Evolutionary conservation across 345 rosid species (phyloP).

Genomic region (Hibiscus tridactylites): DNA sequence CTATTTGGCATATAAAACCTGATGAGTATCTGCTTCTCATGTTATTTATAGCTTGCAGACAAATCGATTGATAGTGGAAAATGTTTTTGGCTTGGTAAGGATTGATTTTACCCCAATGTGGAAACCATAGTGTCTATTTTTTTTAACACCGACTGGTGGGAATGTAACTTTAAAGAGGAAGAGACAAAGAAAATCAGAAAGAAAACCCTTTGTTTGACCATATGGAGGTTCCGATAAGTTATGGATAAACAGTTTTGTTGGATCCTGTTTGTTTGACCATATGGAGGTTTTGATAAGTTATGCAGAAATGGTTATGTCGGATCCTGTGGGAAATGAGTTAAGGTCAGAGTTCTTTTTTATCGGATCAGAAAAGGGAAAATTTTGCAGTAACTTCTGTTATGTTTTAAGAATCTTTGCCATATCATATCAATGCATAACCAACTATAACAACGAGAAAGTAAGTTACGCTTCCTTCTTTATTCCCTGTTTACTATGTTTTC

Average conservation of each 20-base stretch:
- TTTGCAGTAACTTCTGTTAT: constrained; percentile 22
- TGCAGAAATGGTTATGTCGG: constrained; percentile 10
- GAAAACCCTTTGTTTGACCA: not conserved
- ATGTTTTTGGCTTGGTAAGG: constrained; percentile 9
- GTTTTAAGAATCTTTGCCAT: constrained; percentile 24
- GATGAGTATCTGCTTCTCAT: not conserved
- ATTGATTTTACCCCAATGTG: not conserved
- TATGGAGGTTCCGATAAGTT: not conserved
- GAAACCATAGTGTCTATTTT: not conserved
- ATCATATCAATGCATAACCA: constrained; percentile 19
- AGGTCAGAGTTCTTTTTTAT: constrained; percentile 16
- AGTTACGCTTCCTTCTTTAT: constrained; percentile 19
- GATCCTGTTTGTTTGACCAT: not conserved
- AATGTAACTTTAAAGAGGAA: not conserved
- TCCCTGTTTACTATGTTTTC: not conserved
- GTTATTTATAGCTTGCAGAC: constrained; percentile 1
- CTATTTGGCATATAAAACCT: not conserved
- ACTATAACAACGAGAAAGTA: constrained; percentile 27
- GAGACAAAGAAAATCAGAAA: not conserved
- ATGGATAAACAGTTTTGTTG: constrained; percentile 3
- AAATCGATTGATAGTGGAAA: not conserved
- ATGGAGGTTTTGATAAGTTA: not conserved
- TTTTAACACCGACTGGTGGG: constrained; percentile 1
- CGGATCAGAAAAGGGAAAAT: constrained; percentile 18
- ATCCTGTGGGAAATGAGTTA: constrained; percentile 17